These are phyloP conservation scores for Gliomastix tumulicola DNA, from an alignment of 2,329 filamentous ascomycete genomes.

Conservation along the genomic window DNA sequence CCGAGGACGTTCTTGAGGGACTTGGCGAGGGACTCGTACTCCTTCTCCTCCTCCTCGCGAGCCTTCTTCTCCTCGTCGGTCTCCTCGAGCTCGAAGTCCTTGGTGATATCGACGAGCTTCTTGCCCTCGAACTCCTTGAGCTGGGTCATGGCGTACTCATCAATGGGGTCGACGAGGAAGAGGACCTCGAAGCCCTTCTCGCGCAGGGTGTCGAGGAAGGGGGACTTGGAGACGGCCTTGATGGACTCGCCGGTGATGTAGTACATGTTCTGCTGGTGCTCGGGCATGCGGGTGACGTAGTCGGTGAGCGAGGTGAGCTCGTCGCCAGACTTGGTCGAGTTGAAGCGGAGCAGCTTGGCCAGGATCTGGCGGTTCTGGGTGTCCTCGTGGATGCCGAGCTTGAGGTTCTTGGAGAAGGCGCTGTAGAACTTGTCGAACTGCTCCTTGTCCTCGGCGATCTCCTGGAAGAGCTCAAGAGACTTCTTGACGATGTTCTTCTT, in stretches of 20 bases:
- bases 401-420: slow-evolving; percentile 99
- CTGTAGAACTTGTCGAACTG: slow-evolving; percentile 99
- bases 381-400: slow-evolving; percentile 99
- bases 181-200: slow-evolving; percentile 99
- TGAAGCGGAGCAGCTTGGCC: slow-evolving; percentile 97
- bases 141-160: slow-evolving; percentile 99
- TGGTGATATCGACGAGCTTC: slow-evolving; percentile 99
- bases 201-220: slow-evolving; percentile 98
- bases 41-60: slow-evolving; percentile 96
- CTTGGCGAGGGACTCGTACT: slow-evolving; percentile 93
- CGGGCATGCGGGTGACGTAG: slow-evolving; percentile 98
- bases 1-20: slow-evolving; percentile 97
- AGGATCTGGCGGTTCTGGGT: slow-evolving; percentile 89
- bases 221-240: slow-evolving; percentile 96
- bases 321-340: slow-evolving; percentile 97
- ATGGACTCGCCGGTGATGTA: slow-evolving; percentile 99
- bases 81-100: slow-evolving; percentile 99
- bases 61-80: slow-evolving; percentile 97
- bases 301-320: slow-evolving; percentile 91
- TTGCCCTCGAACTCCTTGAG: slow-evolving; percentile 99
- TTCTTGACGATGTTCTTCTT: slow-evolving; percentile 99
- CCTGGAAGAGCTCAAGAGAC: slow-evolving; percentile 97
- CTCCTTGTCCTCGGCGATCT: slow-evolving; percentile 99
- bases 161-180: slow-evolving; percentile 98
- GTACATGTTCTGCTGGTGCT: slow-evolving; percentile 99